These are phyloP conservation scores for Linderniella brevidens DNA, from an alignment of 257 asterid genomes.

Conservation along the genomic window DNA sequence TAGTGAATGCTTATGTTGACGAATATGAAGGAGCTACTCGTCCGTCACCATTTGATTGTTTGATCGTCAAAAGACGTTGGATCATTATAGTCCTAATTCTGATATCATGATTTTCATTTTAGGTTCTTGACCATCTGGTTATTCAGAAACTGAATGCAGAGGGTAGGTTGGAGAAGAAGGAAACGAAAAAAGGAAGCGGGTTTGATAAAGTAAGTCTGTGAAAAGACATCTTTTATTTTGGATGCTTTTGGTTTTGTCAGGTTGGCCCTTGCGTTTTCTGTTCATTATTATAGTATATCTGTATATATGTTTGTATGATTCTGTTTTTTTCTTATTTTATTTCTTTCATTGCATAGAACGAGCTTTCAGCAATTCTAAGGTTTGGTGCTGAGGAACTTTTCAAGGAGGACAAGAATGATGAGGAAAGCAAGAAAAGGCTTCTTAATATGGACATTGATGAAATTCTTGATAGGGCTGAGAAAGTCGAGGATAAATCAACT, in stretches of 20 bases:
- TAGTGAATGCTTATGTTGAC: background rate
- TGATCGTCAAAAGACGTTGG: no score
- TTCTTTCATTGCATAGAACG: conserved; percentile 42
- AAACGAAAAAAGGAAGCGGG: conserved; percentile 66
- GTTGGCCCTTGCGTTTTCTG: background rate
- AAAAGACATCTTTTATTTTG: background rate
- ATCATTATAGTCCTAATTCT: no score
- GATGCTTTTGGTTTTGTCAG: no score
- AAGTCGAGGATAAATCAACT: conserved; percentile 77
- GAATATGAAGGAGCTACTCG: no score
- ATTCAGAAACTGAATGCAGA: conserved; percentile 95
- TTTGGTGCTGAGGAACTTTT: conserved; percentile 98
- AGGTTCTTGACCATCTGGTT: conserved; percentile 98
- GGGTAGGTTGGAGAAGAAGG: conserved; percentile 96
- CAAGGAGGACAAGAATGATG: conserved; percentile 85
- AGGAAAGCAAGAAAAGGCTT: conserved; percentile 90
- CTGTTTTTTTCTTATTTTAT: conserved; percentile 1
- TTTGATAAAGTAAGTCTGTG: conserved; percentile 70
- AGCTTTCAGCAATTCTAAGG: conserved; percentile 94
- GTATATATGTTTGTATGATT: background rate
- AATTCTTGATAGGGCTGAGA: conserved; percentile 98
- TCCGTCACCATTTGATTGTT: no score
- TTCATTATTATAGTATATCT: background rate
- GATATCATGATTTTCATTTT: conserved; percentile 6
- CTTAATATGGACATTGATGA: conserved; percentile 93